These are phyloP conservation scores for Jaltomata sinuosa DNA, from an alignment of 257 asterid species.

Conservation along the genomic window DNA sequence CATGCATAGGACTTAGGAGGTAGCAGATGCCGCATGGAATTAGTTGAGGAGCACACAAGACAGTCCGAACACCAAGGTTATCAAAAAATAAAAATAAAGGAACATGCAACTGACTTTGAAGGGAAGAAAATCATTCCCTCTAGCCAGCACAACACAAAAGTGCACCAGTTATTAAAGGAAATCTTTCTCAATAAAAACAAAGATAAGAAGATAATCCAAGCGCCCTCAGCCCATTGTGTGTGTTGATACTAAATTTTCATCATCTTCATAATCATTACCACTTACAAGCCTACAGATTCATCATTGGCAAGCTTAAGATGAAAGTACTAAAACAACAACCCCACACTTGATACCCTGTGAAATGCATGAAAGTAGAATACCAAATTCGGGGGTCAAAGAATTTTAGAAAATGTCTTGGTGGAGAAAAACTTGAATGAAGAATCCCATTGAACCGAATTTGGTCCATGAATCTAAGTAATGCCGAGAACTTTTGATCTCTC, in stretches of 20 bases:
- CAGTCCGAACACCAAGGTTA: background rate
- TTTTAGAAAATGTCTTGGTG: background rate
- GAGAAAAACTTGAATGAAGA: background rate
- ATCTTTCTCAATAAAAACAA: background rate
- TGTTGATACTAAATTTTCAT: background rate
- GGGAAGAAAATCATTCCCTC: background rate
- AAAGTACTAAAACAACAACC: background rate
- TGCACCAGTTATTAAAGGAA: background rate
- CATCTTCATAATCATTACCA: conserved; percentile 3
- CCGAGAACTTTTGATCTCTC: background rate
- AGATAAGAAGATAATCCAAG: background rate
- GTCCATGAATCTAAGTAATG: background rate
- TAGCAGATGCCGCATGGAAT: background rate
- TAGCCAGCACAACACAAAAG: background rate
- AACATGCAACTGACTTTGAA: background rate
- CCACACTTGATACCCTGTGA: background rate
- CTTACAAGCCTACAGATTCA: conserved; percentile 4
- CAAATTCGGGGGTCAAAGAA: background rate
- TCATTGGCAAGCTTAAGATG: background rate
- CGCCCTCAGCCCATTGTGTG: background rate
- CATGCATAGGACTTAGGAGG: background rate
- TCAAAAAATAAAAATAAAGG: background rate
- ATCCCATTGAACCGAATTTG: background rate
- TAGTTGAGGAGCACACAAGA: background rate
- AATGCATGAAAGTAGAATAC: background rate